Evolutionary conservation across 2,329 filamentous ascomycete species (phyloP).

Genomic region (Ceratocystis smalleyi): DNA sequence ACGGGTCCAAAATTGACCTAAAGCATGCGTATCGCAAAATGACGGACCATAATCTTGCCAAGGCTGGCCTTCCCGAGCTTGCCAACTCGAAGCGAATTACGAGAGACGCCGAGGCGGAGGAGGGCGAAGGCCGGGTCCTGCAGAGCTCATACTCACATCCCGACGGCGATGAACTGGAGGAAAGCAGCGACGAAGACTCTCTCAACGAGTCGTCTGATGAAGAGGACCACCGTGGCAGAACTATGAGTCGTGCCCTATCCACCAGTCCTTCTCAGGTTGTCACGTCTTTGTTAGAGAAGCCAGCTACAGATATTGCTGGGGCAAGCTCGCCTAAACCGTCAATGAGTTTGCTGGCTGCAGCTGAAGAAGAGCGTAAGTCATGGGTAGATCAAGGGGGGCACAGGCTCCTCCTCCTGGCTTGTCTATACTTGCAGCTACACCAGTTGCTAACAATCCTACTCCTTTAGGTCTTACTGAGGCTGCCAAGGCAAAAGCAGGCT

Average conservation of each 20-base stretch:
- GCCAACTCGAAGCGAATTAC: slow-evolving; percentile 37
- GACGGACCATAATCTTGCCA: slow-evolving; percentile 54
- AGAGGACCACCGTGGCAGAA: slow-evolving; percentile 47
- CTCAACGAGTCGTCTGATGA: slow-evolving; percentile 43
- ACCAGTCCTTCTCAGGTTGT: slow-evolving; percentile 5
- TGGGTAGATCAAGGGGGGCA: background rate
- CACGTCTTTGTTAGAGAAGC: background rate
- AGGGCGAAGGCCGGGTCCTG: slow-evolving; percentile 40
- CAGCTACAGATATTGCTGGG: slow-evolving; percentile 16
- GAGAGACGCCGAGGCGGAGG: slow-evolving; percentile 26
- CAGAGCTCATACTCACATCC: slow-evolving; percentile 50
- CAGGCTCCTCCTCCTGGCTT: background rate
- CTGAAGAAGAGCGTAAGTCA: slow-evolving; percentile 61
- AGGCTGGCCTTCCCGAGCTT: slow-evolving; percentile 45
- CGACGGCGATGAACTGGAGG: slow-evolving; percentile 44
- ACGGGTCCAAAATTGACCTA: slow-evolving; percentile 49
- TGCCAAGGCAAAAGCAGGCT: slow-evolving; percentile 3
- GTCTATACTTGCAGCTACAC: background rate
- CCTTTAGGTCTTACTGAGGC: slow-evolving; percentile 10
- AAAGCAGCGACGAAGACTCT: slow-evolving; percentile 56
- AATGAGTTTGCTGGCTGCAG: slow-evolving; percentile 53
- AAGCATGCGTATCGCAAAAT: slow-evolving; percentile 53
- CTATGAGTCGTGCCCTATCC: slow-evolving; percentile 30
- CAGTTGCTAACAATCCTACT: background rate
- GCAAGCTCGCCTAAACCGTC: slow-evolving; percentile 26